phyloP scores from a whole-genome alignment of 2,329 filamentous ascomycete species.

The Mariannaea sp. region DNA sequence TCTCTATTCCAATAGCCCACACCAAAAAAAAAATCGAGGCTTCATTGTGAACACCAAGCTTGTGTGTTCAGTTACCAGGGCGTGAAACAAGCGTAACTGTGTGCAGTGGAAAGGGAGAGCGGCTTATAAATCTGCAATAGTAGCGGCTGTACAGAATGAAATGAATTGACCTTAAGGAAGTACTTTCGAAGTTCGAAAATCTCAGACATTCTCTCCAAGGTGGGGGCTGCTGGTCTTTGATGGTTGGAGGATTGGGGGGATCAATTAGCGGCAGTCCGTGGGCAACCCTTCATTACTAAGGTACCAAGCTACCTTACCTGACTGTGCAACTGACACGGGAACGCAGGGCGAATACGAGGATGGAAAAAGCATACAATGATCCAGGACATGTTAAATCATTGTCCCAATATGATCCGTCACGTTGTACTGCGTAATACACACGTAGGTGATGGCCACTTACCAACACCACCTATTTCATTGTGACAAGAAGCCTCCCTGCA shows the following conservation, averaged over 20 bases:
- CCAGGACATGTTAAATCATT: neutral
- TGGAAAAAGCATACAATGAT: neutral
- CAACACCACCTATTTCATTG: neutral
- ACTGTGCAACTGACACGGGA: no score
- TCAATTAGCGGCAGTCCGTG: no score
- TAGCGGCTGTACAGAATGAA: neutral
- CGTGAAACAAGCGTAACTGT: constrained; percentile 12
- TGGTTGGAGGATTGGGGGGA: no score
- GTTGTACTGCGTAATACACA: neutral
- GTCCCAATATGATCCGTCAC: neutral
- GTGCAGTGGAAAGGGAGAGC: neutral
- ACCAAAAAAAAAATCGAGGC: neutral
- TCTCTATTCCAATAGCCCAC: no score
- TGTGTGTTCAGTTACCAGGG: neutral
- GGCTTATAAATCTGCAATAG: neutral
- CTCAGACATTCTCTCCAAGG: no score
- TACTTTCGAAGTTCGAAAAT: no score
- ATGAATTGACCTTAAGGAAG: neutral
- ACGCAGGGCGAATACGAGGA: neutral
- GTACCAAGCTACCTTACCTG: no score
- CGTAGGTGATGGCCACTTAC: neutral
- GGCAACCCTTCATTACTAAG: no score
- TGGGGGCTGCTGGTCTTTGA: no score
- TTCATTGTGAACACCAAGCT: neutral
- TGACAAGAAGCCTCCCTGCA: neutral